phyloP scores from a whole-genome alignment of 1,139 yeast species.

The Diutina pseudorugosa region DNA sequence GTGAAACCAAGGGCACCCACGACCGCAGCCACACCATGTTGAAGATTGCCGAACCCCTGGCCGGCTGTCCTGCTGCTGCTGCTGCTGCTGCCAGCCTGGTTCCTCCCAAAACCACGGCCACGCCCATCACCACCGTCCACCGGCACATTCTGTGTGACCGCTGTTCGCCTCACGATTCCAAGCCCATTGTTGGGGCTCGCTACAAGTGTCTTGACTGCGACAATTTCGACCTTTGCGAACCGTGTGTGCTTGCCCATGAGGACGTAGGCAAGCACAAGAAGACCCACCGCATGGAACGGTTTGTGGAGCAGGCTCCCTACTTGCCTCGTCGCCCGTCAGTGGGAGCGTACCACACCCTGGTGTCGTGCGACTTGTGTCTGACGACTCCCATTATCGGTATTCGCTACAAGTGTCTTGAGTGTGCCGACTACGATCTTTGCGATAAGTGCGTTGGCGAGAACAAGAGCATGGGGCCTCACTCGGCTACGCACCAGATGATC shows the following conservation, averaged over 20 bases:
- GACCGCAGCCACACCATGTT: constrained; percentile 6
- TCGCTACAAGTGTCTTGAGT: constrained; percentile 43
- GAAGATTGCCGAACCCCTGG: constrained; percentile 16
- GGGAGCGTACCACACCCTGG: background rate
- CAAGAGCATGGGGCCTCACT: background rate
- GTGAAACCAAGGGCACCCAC: background rate
- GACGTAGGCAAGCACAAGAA: background rate
- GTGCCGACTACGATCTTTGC: constrained; percentile 48
- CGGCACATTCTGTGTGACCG: constrained; percentile 25
- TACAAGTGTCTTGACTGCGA: constrained; percentile 43
- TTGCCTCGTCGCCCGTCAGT: background rate
- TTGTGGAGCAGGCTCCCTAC: background rate
- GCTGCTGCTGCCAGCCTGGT: too few species aligned
- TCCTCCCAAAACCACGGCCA: constrained; percentile 12
- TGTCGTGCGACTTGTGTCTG: background rate
- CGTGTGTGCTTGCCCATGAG: constrained; percentile 16
- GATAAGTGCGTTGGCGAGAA: constrained; percentile 19
- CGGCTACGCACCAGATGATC: background rate
- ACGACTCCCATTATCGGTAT: constrained; percentile 26
- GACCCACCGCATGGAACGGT: background rate
- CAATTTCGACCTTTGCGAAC: constrained; percentile 45
- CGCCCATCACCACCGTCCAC: constrained; percentile 8
- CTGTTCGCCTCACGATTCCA: constrained; percentile 20
- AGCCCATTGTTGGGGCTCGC: constrained; percentile 34
- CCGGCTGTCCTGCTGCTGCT: background rate